Evolutionary conservation across 2,329 filamentous ascomycete genomes (phyloP).

Genomic region (Exophiala lecanii-corni): DNA sequence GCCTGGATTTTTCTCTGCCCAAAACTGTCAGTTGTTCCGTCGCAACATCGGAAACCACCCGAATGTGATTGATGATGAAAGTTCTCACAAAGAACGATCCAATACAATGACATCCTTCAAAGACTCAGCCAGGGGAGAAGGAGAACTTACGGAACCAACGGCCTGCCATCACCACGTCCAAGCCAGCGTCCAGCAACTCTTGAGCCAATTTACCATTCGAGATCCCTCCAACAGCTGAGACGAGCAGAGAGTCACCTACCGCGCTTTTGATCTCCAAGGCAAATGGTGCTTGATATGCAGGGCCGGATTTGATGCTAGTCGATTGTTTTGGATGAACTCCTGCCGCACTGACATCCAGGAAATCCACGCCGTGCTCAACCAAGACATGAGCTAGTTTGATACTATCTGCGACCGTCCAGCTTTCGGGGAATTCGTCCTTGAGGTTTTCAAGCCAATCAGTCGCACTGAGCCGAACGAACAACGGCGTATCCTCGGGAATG

Average conservation of each 20-base stretch:
- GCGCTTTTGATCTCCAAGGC: slow-evolving; percentile 67
- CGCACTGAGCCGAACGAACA: slow-evolving; percentile 69
- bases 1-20: slow-evolving; percentile 60
- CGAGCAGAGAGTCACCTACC: slow-evolving; percentile 63
- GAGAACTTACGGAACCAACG: slow-evolving; percentile 60
- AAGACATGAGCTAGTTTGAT: slow-evolving; percentile 15
- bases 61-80: too few relatives aligned
- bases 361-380: slow-evolving; percentile 11
- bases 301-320: slow-evolving; percentile 38
- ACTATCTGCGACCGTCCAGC: slow-evolving; percentile 55
- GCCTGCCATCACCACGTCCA: slow-evolving; percentile 69
- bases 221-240: slow-evolving; percentile 70
- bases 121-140: too few relatives aligned
- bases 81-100: not conserved
- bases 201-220: slow-evolving; percentile 64
- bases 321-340: slow-evolving; percentile 27
- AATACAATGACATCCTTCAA: too few relatives aligned
- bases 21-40: too few relatives aligned
- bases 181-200: slow-evolving; percentile 47
- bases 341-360: slow-evolving; percentile 16
- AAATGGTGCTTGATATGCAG: slow-evolving; percentile 69
- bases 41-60: too few relatives aligned
- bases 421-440: slow-evolving; percentile 50
- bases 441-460: slow-evolving; percentile 66
- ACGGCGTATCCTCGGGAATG: slow-evolving; percentile 64